phyloP scores from a whole-genome alignment of 371 early-diverging fungal genomes.

The Mortierella sp. region DNA sequence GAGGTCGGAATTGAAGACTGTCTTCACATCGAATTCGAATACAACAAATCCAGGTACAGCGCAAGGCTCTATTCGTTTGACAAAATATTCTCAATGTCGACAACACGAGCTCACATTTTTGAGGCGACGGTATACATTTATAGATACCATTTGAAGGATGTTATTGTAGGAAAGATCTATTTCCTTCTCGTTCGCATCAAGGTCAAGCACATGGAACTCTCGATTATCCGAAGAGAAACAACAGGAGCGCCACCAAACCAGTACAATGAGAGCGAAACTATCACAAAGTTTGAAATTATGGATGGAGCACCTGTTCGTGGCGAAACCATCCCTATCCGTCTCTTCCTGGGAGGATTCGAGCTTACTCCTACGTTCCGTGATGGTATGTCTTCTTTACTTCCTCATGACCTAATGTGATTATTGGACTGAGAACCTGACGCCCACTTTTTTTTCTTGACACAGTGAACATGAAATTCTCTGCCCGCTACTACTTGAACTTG shows the following conservation, averaged over 20 bases:
- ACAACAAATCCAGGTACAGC: conserved; percentile 67
- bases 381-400: conserved; percentile 16
- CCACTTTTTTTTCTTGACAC: background rate
- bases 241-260: conserved; percentile 96
- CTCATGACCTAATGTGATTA: background rate
- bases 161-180: conserved; percentile 98
- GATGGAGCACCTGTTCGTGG: conserved; percentile 98
- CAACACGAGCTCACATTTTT: conserved; percentile 75
- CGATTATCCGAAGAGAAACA: conserved; percentile 96
- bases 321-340: conserved; percentile 98
- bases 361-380: conserved; percentile 88
- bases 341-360: conserved; percentile 96
- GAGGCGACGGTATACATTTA: background rate
- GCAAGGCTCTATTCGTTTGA: background rate
- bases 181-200: conserved; percentile 98
- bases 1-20: conserved; percentile 96
- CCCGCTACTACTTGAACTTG: conserved; percentile 96
- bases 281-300: conserved; percentile 99
- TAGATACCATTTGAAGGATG: conserved; percentile 94
- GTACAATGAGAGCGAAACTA: conserved; percentile 97
- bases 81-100: conserved; percentile 41
- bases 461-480: conserved; percentile 97
- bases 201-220: conserved; percentile 98
- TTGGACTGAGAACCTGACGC: background rate
- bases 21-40: conserved; percentile 93